Conservation (phyloP, 352 stramenopile genomes). For the Globisporangium polare region DNA sequence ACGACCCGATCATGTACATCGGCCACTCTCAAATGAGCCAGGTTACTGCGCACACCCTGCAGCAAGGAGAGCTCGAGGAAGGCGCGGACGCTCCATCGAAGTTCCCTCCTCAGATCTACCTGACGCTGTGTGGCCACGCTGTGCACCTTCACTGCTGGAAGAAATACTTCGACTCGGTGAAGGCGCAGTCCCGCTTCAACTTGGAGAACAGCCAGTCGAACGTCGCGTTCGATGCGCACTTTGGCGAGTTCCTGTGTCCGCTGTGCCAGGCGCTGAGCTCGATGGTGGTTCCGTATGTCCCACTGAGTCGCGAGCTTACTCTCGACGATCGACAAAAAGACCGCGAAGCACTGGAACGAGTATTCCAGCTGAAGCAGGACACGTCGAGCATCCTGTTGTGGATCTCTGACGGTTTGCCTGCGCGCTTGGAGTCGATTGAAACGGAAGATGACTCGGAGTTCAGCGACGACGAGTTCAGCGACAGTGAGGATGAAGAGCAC, state of each 20-base stretch:
- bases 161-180: conserved; percentile 87
- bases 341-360: conserved; percentile 61
- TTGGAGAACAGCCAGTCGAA: conserved; percentile 72
- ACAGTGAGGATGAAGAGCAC: conserved; percentile 24
- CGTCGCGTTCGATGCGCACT: conserved; percentile 82
- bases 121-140: conserved; percentile 87
- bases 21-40: conserved; percentile 71
- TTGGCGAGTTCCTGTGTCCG: conserved; percentile 88
- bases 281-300: conserved; percentile 84
- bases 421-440: conserved; percentile 34
- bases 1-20: conserved; percentile 85
- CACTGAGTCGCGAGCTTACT: conserved; percentile 50
- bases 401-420: conserved; percentile 48
- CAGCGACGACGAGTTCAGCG: conserved; percentile 15
- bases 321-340: conserved; percentile 50
- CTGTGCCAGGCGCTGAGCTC: conserved; percentile 90
- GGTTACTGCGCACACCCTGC: conserved; percentile 43
- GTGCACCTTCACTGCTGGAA: conserved; percentile 88
- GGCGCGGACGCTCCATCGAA: conserved; percentile 12
- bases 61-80: conserved; percentile 37
- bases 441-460: conserved; percentile 30
- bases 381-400: conserved; percentile 59
- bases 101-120: conserved; percentile 65
- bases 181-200: conserved; percentile 63
- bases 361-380: conserved; percentile 75